Conservation (phyloP, 73 alveolate genomes). For the Tetrahymena thermophila region DNA sequence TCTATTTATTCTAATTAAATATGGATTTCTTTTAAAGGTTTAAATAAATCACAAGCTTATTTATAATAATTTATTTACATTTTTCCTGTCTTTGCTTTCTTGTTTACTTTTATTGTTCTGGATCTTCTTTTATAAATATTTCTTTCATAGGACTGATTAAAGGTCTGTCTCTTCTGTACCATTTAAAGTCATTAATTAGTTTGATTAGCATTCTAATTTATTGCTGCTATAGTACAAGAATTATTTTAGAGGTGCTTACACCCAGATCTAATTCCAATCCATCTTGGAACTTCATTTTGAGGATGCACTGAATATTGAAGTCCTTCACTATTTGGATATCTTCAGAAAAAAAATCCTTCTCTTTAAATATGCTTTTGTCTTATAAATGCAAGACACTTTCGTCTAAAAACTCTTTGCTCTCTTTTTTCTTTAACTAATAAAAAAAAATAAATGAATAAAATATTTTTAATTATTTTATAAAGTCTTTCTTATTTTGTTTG, state of each 20-base stretch:
- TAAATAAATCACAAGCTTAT: too few relatives aligned
- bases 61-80: not conserved
- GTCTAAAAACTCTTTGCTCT: not conserved
- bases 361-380: not conserved
- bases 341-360: not conserved
- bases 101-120: not conserved
- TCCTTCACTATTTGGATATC: not conserved
- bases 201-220: not conserved
- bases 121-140: not conserved
- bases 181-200: not conserved
- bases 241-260: not conserved
- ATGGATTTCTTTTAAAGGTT: not conserved
- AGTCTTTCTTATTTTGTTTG: not conserved
- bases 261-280: not conserved
- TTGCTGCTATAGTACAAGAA: not conserved
- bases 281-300: not conserved
- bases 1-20: too few relatives aligned
- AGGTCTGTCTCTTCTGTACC: conserved; percentile 1
- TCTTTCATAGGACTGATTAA: not conserved
- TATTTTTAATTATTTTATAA: too few relatives aligned
- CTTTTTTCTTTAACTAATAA: not conserved
- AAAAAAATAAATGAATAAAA: not conserved
- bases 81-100: not conserved
- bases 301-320: not conserved
- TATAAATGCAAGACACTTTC: not conserved